Conservation (phyloP, 352 stramenopile genomes). For the Globisporangium acanthophoron region DNA sequence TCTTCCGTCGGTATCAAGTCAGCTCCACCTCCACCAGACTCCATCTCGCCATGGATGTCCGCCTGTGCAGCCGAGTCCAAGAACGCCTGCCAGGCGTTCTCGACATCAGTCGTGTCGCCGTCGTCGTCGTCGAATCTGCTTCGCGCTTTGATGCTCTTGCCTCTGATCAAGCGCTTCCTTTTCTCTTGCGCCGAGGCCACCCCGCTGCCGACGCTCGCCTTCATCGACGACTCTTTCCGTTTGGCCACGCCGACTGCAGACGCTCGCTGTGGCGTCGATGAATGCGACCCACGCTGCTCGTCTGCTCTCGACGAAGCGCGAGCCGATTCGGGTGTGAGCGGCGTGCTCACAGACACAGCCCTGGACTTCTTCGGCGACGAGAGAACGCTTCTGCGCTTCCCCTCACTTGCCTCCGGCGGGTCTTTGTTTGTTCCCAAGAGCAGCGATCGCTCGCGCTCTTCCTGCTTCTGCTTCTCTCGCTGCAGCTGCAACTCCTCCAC, state of each 20-base stretch:
- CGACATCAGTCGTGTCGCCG: constrained; percentile 53
- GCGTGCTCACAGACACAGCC: not conserved
- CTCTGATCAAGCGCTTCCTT: constrained; percentile 12
- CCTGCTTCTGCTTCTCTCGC: constrained; percentile 33
- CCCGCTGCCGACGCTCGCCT: not conserved
- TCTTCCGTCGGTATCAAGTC: not conserved
- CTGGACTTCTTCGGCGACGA: constrained; percentile 14
- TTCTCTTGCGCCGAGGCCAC: constrained; percentile 2
- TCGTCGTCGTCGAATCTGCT: constrained; percentile 37
- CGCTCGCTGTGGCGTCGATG: constrained; percentile 4
- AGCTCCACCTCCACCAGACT: not conserved
- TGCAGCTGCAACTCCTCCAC: constrained; percentile 40
- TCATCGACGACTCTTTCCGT: constrained; percentile 13
- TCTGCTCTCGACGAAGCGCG: not conserved
- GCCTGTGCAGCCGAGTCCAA: constrained; percentile 26
- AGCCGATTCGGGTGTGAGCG: constrained; percentile 2
- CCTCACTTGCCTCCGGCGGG: constrained; percentile 10
- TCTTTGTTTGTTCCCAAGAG: constrained; percentile 2
- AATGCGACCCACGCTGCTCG: not conserved
- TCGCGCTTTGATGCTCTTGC: not conserved
- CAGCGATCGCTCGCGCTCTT: constrained; percentile 14
- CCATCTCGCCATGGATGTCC: not conserved
- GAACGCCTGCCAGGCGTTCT: constrained; percentile 53
- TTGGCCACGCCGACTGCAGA: constrained; percentile 11
- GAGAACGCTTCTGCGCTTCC: constrained; percentile 5